Conservation (phyloP, 1,284 basidiomycete species). For the Tremellales sp. region DNA sequence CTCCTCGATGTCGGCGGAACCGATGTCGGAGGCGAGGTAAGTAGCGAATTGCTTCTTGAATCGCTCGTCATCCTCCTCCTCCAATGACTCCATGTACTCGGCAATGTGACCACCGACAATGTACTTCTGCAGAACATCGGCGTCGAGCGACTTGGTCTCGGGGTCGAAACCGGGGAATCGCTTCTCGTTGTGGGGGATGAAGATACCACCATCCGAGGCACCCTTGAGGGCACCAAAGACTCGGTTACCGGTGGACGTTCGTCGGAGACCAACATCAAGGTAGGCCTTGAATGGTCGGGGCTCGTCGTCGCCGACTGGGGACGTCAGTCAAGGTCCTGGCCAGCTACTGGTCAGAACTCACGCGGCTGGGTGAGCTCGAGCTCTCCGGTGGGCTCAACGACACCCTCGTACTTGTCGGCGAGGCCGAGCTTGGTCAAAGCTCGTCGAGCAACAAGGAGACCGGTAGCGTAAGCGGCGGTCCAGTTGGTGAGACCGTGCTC, state of each 20-base stretch:
- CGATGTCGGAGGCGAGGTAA: constrained; percentile 92
- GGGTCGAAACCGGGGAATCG: constrained; percentile 98
- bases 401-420: constrained; percentile 98
- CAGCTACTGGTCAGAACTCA: constrained; percentile 46
- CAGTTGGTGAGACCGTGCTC: constrained; percentile 99
- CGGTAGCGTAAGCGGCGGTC: constrained; percentile 98
- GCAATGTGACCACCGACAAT: constrained; percentile 97
- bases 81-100: constrained; percentile 99
- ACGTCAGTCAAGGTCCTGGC: neutral
- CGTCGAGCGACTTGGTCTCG: constrained; percentile 89
- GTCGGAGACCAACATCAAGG: constrained; percentile 97
- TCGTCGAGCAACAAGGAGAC: constrained; percentile 90
- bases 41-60: constrained; percentile 98
- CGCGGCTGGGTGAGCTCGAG: constrained; percentile 75
- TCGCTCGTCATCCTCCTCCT: constrained; percentile 99
- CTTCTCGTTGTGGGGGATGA: constrained; percentile 95
- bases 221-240: constrained; percentile 99
- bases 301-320: constrained; percentile 70
- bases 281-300: constrained; percentile 98
- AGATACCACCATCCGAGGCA: constrained; percentile 96
- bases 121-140: constrained; percentile 94
- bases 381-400: constrained; percentile 86
- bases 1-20: constrained; percentile 96
- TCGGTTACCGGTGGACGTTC: constrained; percentile 96
- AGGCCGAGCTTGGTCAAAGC: constrained; percentile 93